Evolutionary conservation across 2,329 filamentous ascomycete genomes (phyloP).

Genomic region (Monilinia laxa): DNA sequence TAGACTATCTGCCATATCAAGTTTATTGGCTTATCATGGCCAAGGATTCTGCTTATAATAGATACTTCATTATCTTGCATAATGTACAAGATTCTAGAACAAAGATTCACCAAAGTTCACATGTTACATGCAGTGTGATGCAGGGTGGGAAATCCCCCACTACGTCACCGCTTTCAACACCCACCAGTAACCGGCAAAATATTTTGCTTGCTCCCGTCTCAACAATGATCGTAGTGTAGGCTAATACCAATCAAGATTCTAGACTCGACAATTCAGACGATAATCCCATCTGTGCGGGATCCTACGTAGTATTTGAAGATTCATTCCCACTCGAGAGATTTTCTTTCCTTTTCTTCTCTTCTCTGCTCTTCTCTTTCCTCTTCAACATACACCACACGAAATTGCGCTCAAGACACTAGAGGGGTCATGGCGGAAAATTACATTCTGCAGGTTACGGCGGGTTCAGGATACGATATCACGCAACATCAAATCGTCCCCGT

Average conservation of each 20-base stretch:
- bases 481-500: conserved; percentile 74
- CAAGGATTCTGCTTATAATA: neutral
- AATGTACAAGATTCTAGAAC: neutral
- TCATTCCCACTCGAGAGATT: neutral
- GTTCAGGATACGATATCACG: conserved; percentile 69
- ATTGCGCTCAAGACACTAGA: neutral
- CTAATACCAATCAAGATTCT: neutral
- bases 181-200: conserved; percentile 13
- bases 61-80: neutral
- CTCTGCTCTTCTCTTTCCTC: too few species aligned
- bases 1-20: conserved; percentile 1
- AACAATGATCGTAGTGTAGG: neutral
- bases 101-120: conserved; percentile 2
- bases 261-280: neutral
- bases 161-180: conserved; percentile 21
- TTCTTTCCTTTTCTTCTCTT: neutral
- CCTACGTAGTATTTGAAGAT: neutral
- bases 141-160: conserved; percentile 14
- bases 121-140: conserved; percentile 5
- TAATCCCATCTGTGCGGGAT: neutral
- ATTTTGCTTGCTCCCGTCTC: neutral
- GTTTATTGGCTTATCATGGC: neutral
- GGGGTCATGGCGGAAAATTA: conserved; percentile 66
- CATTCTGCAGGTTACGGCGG: conserved; percentile 77
- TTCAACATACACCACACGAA: neutral